Percentiles rank a stretch among this genome's conserved stretches.
Evolutionary conservation across 148 eudicot species (phyloP).

Genomic region (Arbutus unedo): DNA sequence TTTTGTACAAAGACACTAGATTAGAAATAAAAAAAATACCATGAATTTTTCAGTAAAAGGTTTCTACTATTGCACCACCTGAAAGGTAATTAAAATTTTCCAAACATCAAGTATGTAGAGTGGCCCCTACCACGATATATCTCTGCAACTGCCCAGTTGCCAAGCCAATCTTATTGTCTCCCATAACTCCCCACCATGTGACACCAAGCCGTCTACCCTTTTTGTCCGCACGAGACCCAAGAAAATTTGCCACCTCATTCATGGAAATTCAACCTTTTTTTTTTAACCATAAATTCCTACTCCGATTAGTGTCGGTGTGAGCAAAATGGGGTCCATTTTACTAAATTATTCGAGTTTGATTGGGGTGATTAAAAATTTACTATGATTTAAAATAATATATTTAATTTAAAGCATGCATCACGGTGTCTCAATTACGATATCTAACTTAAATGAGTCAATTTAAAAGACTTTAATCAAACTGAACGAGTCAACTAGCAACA

Average conservation of each 20-base stretch:
- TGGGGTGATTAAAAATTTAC: too few relatives aligned
- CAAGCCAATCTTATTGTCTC: background rate
- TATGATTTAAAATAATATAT: too few relatives aligned
- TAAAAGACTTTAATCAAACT: too few relatives aligned
- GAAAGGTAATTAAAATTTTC: too few relatives aligned
- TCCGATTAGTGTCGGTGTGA: constrained; percentile 22
- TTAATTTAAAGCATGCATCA: too few relatives aligned
- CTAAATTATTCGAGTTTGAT: background rate
- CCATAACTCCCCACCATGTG: background rate
- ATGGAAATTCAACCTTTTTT: background rate
- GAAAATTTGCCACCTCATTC: background rate
- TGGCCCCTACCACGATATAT: constrained; percentile 17
- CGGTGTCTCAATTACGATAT: too few relatives aligned
- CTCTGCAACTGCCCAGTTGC: constrained; percentile 19
- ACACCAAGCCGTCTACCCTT: background rate
- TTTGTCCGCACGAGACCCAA: constrained; percentile 10
- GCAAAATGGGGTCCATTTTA: background rate
- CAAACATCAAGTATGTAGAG: background rate
- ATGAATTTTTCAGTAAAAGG: too few relatives aligned
- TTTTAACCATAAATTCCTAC: background rate
- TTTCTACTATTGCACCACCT: too few relatives aligned
- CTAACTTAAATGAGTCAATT: too few relatives aligned
- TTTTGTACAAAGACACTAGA: too few relatives aligned
- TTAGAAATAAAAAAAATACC: too few relatives aligned
- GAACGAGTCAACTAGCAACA: too few relatives aligned